Evolutionary conservation across 495 filamentous ascomycete genomes (phyloP), one percentile per base, ranked within the genome.

Genomic region (Aspergillus haitiensis): DNA sequence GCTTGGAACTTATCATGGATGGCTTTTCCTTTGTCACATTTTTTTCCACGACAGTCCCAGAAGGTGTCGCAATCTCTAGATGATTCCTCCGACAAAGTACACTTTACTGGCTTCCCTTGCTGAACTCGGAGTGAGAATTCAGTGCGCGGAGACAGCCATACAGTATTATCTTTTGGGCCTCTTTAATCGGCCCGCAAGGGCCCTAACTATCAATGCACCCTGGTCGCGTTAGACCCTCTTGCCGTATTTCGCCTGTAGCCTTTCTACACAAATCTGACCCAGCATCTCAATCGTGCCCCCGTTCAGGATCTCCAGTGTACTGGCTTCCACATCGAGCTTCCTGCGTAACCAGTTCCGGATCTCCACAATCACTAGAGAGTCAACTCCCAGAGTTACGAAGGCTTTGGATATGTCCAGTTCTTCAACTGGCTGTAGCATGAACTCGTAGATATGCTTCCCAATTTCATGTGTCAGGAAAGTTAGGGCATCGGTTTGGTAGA

Each of bases 301-400:
- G 32, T 32, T 32, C 15, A 52, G 27, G 34, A 60, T 60, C 34
- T 60, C 58, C 39, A 50, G 9, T 7, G 18, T 34, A 6, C 12
- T 31, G 2, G 35, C 21, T 12, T 55, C 40, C 15, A 60, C 52
- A 2, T 47, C 47, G 18, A 60, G 47, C 32, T 15, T 46, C 3
- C 39, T 35, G 32, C 18, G 21, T 7, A 60, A 7, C 58, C 58
- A 60, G 7, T 45, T 60, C 10, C 58, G 50, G n/a, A 60, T 53
- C 50, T 60, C 50, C 7, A 53, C 44, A 11, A 49, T 50, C 13
- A 55, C 51, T 15, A 60, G 49, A 5, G 58, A 60, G 34, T 55
- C 58, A 12, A 54, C 27, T 6, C 58, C 58, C 31, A 61, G 47
- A 1, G 44, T 48, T 5, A 47, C 21, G 21, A 61, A 48, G 2